Percentiles rank a stretch among this genome's conserved stretches.
These are phyloP conservation scores for Gossypium australe DNA, from an alignment of 345 rosid genomes.

Conservation along the genomic window DNA sequence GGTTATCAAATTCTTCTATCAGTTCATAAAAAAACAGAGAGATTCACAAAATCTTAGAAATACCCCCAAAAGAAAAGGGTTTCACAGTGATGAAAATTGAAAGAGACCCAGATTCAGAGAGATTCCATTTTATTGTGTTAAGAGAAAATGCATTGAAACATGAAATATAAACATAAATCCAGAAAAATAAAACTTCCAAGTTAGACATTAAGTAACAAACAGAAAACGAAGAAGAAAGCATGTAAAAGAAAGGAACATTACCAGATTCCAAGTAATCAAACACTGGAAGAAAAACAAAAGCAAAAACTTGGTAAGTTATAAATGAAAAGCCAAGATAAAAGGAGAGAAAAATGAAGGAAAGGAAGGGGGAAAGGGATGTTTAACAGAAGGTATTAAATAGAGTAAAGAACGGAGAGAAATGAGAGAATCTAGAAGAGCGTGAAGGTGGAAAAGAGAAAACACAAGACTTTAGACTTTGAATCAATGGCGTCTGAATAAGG, in stretches of 20 bases:
- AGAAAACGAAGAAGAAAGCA: not conserved
- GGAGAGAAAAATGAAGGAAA: not conserved
- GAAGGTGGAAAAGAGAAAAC: not conserved
- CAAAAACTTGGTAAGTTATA: not conserved
- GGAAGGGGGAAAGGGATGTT: not conserved
- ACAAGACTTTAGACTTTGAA: not conserved
- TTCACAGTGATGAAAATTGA: not conserved
- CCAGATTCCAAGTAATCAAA: slow-evolving; percentile 14
- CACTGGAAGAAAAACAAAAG: not conserved
- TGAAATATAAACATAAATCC: not conserved
- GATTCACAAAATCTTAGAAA: not conserved
- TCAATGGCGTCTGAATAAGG: not conserved
- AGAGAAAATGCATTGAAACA: not conserved
- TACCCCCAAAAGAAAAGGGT: not conserved
- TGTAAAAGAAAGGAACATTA: slow-evolving; percentile 10
- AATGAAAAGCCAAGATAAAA: not conserved
- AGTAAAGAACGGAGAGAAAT: not conserved
- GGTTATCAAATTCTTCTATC: not conserved
- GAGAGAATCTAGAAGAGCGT: not conserved
- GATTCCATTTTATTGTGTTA: not conserved
- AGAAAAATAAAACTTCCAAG: not conserved
- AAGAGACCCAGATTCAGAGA: not conserved
- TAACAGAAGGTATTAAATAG: not conserved
- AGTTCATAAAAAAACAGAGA: not conserved
- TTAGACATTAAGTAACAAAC: not conserved